Percentiles rank a stretch among this genome's conserved stretches.
These are phyloP conservation scores for Hibiscus mutabilis DNA, from an alignment of 345 rosid genomes.

Conservation along the genomic window DNA sequence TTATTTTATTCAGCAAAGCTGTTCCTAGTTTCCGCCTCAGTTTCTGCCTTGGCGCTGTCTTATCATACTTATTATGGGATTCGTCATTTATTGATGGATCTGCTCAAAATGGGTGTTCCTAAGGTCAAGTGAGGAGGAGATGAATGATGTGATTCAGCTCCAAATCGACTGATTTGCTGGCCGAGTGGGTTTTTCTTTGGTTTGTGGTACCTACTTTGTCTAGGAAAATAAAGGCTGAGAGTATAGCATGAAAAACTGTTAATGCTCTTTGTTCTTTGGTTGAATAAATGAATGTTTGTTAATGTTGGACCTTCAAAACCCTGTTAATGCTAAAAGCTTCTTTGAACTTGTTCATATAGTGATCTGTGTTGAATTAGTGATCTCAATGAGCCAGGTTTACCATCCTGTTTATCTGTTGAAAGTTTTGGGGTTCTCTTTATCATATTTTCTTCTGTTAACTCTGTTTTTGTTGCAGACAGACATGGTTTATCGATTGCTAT, in stretches of 20 bases:
- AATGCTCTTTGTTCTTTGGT: background rate
- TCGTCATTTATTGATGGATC: slow-evolving; percentile 18
- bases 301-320: background rate
- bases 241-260: background rate
- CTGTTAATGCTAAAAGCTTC: too few species aligned
- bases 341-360: too few species aligned
- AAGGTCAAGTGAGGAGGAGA: too few species aligned
- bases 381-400: too few species aligned
- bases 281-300: background rate
- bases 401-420: too few species aligned
- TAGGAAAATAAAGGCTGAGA: background rate
- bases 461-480: too few species aligned
- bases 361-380: too few species aligned
- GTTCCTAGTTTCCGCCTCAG: background rate
- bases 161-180: background rate
- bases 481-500: too few species aligned
- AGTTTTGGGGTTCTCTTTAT: too few species aligned
- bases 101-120: too few species aligned
- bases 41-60: background rate
- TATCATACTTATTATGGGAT: background rate
- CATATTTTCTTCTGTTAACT: too few species aligned
- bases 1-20: background rate
- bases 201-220: background rate
- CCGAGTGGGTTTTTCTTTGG: background rate
- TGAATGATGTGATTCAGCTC: background rate